Conservation (phyloP, 148 eudicot genomes). For the Rhododendron ferrugineum region DNA sequence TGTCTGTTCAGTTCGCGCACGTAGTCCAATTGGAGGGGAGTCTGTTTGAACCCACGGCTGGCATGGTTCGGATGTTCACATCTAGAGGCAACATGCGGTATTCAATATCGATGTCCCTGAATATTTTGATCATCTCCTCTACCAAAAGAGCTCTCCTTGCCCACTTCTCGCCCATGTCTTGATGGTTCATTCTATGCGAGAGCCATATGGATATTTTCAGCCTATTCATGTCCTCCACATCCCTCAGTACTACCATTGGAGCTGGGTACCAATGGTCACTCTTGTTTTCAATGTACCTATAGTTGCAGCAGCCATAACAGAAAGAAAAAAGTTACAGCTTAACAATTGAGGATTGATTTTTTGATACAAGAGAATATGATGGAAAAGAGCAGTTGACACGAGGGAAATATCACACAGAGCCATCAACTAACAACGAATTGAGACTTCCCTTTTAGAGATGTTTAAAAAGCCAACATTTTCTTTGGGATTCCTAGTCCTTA, state of each 20-base stretch:
- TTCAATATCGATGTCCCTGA: slow-evolving; percentile 61
- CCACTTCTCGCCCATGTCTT: slow-evolving; percentile 78
- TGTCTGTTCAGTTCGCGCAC: background rate
- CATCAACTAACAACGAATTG: background rate
- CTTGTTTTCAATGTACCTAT: slow-evolving; percentile 63
- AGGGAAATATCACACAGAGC: background rate
- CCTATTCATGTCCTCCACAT: slow-evolving; percentile 63
- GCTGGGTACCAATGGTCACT: slow-evolving; percentile 70
- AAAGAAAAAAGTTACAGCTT: background rate
- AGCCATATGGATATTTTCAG: slow-evolving; percentile 59
- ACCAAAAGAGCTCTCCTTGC: slow-evolving; percentile 55
- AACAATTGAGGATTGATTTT: background rate
- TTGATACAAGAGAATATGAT: background rate
- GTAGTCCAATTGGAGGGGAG: slow-evolving; percentile 58
- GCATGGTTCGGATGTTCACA: slow-evolving; percentile 57
- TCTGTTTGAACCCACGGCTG: slow-evolving; percentile 38
- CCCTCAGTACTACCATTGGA: slow-evolving; percentile 60
- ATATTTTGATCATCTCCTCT: slow-evolving; percentile 61
- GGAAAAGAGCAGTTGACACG: background rate
- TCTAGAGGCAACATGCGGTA: slow-evolving; percentile 66
- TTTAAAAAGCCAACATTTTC: background rate
- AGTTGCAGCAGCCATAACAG: background rate
- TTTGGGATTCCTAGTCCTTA: background rate
- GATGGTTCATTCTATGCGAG: slow-evolving; percentile 61
- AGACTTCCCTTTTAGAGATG: background rate